Base-by-base conservation (phyloP, 345 rosid species). In the Hypericum perforatum region DNA sequence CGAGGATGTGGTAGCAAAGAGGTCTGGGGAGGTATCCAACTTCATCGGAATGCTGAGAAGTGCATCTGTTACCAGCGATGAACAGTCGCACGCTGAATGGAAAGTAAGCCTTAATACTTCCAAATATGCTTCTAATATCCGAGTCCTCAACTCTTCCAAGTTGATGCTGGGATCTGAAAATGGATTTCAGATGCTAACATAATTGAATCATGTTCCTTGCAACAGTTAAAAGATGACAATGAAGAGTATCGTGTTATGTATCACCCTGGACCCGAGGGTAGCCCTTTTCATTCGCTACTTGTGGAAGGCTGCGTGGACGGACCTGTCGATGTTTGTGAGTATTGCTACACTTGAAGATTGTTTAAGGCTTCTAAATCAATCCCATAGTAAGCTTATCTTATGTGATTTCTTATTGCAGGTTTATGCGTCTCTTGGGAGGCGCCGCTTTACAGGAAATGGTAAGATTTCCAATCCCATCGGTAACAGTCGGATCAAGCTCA, bases 251-350 rank as follows among this genome's bases (percentile, higher is more conserved):
- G 94, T 40, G 94, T 92, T 45, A 89, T 92, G 99, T 89, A 89
- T 59, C 87, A 83, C 37, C 85, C 81, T 78, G 98, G 98, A 73
- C 82, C 79, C 39, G 67, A 79, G 57, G 97, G 94, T 43, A 78
- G 80, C 63, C 94, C 91, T 3, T 76, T 80, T 64, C 94, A 92
- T 36, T 76, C 86, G 5, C 70, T 92, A 59, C 97, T 92, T 15
- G 97, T 80, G 51, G 99, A 92, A 78, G 99, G 99, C 69, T 85
- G 76, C 69, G 73, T 86, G 7, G 94, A 92, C 52, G 99, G 87
- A 3, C 78, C 95, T n/a, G 29, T 89, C 5, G 89, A 92, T 76
- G 66, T 67, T 53, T 85, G 99, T 89, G 78, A 73, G 97, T 79
- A 62, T 47, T 10, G 14, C 56, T 47, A 9, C 7, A 42, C 5